phyloP scores from a whole-genome alignment of 1,284 basidiomycete genomes.

The Somion occarium region DNA sequence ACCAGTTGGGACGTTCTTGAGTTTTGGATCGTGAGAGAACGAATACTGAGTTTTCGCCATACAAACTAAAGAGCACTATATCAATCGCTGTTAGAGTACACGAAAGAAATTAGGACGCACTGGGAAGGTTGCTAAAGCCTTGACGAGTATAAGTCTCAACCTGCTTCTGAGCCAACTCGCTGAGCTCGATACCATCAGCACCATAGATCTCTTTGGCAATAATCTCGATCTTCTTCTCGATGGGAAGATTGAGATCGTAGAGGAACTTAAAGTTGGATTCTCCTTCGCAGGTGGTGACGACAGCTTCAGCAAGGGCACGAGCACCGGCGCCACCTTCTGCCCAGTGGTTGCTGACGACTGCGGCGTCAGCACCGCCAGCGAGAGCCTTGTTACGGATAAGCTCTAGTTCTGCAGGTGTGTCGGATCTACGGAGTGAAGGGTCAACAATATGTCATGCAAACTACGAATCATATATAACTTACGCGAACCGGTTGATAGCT shows the following conservation, averaged over 20 bases:
- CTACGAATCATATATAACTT: conserved; percentile 33
- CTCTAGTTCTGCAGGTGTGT: conserved; percentile 87
- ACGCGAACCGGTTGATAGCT: conserved; percentile 94
- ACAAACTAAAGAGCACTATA: conserved; percentile 56
- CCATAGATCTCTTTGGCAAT: conserved; percentile 91
- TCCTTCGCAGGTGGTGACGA: conserved; percentile 82
- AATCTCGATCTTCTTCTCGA: conserved; percentile 84
- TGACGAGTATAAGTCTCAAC: conserved; percentile 91
- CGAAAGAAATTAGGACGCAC: conserved; percentile 39
- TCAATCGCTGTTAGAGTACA: conserved; percentile 1
- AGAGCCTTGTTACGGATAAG: conserved; percentile 82
- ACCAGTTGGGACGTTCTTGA: conserved; percentile 84
- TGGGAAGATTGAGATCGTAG: conserved; percentile 80
- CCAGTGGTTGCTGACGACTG: conserved; percentile 96
- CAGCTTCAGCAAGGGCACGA: conserved; percentile 81
- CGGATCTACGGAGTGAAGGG: conserved; percentile 51
- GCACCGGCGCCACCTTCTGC: conserved; percentile 90
- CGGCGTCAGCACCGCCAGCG: conserved; percentile 89
- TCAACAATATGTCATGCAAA: conserved; percentile 10
- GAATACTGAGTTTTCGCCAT: conserved; percentile 99
- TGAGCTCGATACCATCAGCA: conserved; percentile 84
- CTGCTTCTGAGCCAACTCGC: conserved; percentile 80
- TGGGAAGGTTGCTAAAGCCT: conserved; percentile 77
- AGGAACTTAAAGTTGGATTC: conserved; percentile 86
- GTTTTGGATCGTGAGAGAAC: conserved; percentile 90